Evolutionary conservation across 352 stramenopile species (phyloP).

Genomic region (Peronospora belbahrii): DNA sequence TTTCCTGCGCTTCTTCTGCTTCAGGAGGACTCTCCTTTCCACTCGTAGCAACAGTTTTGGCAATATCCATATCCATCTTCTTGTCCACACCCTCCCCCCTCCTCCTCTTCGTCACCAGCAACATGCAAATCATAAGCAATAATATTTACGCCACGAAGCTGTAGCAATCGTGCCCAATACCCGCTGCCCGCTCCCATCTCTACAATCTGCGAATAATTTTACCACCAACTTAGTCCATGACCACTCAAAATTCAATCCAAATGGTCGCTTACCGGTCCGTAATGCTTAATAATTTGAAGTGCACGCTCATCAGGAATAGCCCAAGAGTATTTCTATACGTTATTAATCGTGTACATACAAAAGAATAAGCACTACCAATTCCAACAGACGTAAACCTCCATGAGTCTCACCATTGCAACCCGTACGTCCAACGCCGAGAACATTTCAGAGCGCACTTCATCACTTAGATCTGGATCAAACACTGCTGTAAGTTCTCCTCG

Average conservation of each 20-base stretch:
- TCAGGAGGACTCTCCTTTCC: conserved; percentile 26
- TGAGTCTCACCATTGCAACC: conserved; percentile 62
- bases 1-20: conserved; percentile 20
- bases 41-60: conserved; percentile 23
- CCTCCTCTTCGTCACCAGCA: conserved; percentile 41
- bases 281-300: conserved; percentile 88
- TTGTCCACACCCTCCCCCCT: conserved; percentile 13
- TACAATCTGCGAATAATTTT: conserved; percentile 53
- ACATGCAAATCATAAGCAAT: conserved; percentile 83
- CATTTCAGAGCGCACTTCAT: conserved; percentile 59
- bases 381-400: not conserved
- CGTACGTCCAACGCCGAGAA: conserved; percentile 68
- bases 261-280: conserved; percentile 49
- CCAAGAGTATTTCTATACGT: conserved; percentile 86
- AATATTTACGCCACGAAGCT: conserved; percentile 73
- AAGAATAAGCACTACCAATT: conserved; percentile 2
- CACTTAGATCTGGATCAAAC: conserved; percentile 64
- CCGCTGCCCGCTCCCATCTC: conserved; percentile 88
- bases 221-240: conserved; percentile 3
- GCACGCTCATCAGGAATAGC: conserved; percentile 85
- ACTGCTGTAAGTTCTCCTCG: conserved; percentile 52
- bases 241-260: not conserved
- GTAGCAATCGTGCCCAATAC: conserved; percentile 80
- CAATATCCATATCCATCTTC: conserved; percentile 5
- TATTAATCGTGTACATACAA: not conserved